Evolutionary conservation across 2,329 filamentous ascomycete genomes (phyloP).

Genomic region (Boeremia exigua): DNA sequence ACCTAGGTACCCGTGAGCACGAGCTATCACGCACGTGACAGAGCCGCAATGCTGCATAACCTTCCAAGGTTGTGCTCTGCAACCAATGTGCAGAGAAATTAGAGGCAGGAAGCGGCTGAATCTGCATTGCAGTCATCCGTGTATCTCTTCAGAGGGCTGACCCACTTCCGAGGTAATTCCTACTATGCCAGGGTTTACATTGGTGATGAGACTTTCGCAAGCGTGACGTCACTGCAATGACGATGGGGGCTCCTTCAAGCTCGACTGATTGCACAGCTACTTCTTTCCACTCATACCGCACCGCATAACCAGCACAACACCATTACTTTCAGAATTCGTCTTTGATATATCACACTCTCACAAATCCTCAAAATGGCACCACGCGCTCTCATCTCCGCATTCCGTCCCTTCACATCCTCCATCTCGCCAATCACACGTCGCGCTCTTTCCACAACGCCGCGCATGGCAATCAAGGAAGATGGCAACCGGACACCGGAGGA

Average conservation of each 20-base stretch:
- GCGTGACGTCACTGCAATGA: constrained; percentile 14
- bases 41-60: no score
- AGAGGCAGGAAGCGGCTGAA: no score
- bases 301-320: background rate
- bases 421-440: constrained; percentile 23
- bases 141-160: background rate
- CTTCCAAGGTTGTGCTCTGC: no score
- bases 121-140: no score
- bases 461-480: constrained; percentile 50
- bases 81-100: no score
- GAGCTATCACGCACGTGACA: no score
- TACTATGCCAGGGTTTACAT: background rate
- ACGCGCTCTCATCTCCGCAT: constrained; percentile 20
- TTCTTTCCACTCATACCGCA: background rate
- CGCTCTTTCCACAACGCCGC: constrained; percentile 40
- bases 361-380: constrained; percentile 21
- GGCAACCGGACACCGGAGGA: constrained; percentile 47
- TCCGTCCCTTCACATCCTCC: constrained; percentile 16
- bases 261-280: background rate
- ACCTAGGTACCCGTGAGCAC: no score
- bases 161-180: constrained; percentile 1
- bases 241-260: constrained; percentile 1
- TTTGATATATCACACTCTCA: background rate
- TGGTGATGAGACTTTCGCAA: constrained; percentile 2
- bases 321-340: background rate